A percentile compares a stretch with the other conserved stretches of the same genome.
Evolutionary conservation across 2,329 filamentous ascomycete genomes (phyloP).

Genomic region (Ceratocystis cubensis): DNA sequence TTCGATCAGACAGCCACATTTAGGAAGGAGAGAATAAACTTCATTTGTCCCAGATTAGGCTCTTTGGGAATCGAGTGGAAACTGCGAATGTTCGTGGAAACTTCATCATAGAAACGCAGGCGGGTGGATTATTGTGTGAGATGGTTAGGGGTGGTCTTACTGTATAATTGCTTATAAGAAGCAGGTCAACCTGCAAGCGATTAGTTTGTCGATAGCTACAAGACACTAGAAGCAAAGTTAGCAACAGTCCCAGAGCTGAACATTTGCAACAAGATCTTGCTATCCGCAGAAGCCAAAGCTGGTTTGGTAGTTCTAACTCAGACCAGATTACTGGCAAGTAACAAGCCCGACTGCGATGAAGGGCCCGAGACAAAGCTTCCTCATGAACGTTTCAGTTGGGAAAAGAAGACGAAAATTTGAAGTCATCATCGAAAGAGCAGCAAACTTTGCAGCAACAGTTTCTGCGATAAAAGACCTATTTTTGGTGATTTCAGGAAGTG

Average conservation of each 20-base stretch:
- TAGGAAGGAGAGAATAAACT: conserved; percentile 51
- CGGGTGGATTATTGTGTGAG: neutral
- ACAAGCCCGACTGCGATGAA: conserved; percentile 46
- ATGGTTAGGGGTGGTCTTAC: conserved; percentile 7
- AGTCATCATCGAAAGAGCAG: conserved; percentile 56
- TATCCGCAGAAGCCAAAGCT: conserved; percentile 12
- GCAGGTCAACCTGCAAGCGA: conserved; percentile 4
- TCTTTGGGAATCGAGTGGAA: conserved; percentile 68
- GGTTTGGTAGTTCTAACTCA: conserved; percentile 36
- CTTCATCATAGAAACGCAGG: conserved; percentile 50
- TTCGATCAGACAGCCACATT: conserved; percentile 52
- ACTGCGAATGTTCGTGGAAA: conserved; percentile 70
- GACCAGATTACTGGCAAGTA: conserved; percentile 88
- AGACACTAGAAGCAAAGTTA: conserved; percentile 1
- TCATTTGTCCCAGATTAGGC: conserved; percentile 59
- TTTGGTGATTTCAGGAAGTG: neutral
- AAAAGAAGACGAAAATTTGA: conserved; percentile 67
- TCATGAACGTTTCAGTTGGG: conserved; percentile 81
- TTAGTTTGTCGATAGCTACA: conserved; percentile 1
- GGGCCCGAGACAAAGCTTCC: conserved; percentile 57
- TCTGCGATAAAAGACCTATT: neutral
- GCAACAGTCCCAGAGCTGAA: conserved; percentile 19
- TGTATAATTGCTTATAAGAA: neutral
- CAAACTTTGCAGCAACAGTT: conserved; percentile 10
- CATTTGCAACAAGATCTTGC: conserved; percentile 15